Percentiles rank a stretch among this genome's conserved stretches.
phyloP scores from a whole-genome alignment of 1,284 basidiomycete species.

The Waitea zeae region DNA sequence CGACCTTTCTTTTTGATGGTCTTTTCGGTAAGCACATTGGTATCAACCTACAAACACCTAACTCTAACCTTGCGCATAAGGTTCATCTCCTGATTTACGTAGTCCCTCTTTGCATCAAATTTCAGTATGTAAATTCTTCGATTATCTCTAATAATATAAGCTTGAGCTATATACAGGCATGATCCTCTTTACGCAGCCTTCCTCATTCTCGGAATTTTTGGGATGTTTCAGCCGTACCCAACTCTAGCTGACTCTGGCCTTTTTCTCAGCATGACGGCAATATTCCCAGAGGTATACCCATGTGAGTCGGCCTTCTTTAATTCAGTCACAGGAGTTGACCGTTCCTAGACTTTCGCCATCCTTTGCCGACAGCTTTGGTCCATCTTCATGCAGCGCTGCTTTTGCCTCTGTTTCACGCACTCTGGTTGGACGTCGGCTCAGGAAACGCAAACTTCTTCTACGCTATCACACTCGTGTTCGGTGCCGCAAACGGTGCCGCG shows the following conservation, averaged over 20 bases:
- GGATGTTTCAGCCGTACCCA: constrained; percentile 86
- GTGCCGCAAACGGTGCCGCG: constrained; percentile 71
- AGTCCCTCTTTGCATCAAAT: constrained; percentile 74
- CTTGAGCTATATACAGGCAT: constrained; percentile 27
- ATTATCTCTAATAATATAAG: background rate
- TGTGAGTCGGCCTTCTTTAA: constrained; percentile 31
- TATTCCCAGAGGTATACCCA: constrained; percentile 76
- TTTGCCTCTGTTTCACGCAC: constrained; percentile 79
- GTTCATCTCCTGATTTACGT: constrained; percentile 78
- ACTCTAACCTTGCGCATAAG: constrained; percentile 22
- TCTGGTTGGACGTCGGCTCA: constrained; percentile 76
- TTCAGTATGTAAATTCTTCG: constrained; percentile 34
- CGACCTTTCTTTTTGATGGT: constrained; percentile 88
- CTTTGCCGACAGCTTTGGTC: constrained; percentile 72
- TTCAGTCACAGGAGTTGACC: background rate
- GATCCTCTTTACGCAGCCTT: constrained; percentile 76
- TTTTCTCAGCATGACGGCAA: constrained; percentile 62
- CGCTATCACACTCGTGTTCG: constrained; percentile 88
- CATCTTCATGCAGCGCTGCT: constrained; percentile 78
- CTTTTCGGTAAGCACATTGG: constrained; percentile 56
- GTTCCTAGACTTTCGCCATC: constrained; percentile 70
- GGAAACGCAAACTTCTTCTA: constrained; percentile 98
- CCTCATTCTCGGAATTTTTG: constrained; percentile 61
- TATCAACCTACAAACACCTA: background rate
- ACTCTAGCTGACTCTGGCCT: constrained; percentile 80